Evolutionary conservation across 345 rosid species (phyloP).

Genomic region (Brassica nigra): DNA sequence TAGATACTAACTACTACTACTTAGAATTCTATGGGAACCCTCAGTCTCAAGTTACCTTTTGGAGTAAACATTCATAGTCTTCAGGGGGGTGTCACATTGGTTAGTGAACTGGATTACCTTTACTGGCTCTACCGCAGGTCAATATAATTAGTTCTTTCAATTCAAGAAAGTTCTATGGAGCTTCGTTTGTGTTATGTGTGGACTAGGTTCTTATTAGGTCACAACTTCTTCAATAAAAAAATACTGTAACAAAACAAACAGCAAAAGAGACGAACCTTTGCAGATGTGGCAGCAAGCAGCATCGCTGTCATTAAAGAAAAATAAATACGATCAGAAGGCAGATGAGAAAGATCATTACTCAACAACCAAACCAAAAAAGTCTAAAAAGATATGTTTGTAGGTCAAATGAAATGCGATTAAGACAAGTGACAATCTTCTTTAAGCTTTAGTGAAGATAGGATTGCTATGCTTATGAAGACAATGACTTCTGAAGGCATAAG

Average conservation of each 20-base stretch:
- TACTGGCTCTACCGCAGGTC: constrained; percentile 13
- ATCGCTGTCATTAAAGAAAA: constrained; percentile 63
- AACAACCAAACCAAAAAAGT: neutral
- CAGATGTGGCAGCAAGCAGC: constrained; percentile 83
- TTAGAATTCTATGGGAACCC: constrained; percentile 13
- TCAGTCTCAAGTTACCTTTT: constrained; percentile 11
- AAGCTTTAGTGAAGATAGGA: neutral
- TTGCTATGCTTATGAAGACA: constrained; percentile 12
- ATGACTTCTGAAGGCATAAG: constrained; percentile 19
- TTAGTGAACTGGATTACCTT: constrained; percentile 4
- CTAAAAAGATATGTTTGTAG: neutral
- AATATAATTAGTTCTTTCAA: neutral
- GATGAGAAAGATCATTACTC: constrained; percentile 22
- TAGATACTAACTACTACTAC: constrained; percentile 8
- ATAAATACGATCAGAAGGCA: constrained; percentile 6
- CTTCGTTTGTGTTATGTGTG: constrained; percentile 16
- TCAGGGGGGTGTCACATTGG: constrained; percentile 12
- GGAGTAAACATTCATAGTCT: neutral
- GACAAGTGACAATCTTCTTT: neutral
- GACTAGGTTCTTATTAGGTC: constrained; percentile 5
- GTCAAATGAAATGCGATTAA: constrained; percentile 19
- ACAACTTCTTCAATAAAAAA: neutral
- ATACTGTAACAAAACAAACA: neutral
- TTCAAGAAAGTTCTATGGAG: neutral
- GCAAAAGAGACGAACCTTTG: constrained; percentile 57